Conservation (phyloP, 805 yeast genomes). For the Wickerhamomyces chaumierensis region DNA sequence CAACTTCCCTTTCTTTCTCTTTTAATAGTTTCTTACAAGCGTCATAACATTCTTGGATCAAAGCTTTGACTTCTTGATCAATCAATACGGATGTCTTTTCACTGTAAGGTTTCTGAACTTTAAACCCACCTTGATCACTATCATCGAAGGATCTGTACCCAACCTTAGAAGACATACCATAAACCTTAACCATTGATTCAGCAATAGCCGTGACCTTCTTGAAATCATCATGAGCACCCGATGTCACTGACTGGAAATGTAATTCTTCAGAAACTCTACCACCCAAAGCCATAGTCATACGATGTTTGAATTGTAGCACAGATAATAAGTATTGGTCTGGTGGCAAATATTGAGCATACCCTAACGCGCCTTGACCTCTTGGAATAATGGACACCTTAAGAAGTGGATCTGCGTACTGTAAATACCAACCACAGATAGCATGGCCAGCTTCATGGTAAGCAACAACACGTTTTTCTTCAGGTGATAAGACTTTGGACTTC, state of each 20-base stretch:
- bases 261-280: slow-evolving; percentile 89
- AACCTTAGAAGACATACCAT: slow-evolving; percentile 79
- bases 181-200: slow-evolving; percentile 73
- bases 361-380: slow-evolving; percentile 88
- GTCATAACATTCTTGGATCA: slow-evolving; percentile 54
- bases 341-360: slow-evolving; percentile 93
- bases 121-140: slow-evolving; percentile 38
- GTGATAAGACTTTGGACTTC: slow-evolving; percentile 66
- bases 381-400: slow-evolving; percentile 92
- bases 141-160: slow-evolving; percentile 54
- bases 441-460: slow-evolving; percentile 97
- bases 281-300: slow-evolving; percentile 91
- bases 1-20: slow-evolving; percentile 51
- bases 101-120: slow-evolving; percentile 53
- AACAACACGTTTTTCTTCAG: slow-evolving; percentile 73
- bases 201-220: slow-evolving; percentile 87
- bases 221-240: slow-evolving; percentile 90
- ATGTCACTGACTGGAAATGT: slow-evolving; percentile 77
- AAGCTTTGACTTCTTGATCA: slow-evolving; percentile 57
- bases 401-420: slow-evolving; percentile 80
- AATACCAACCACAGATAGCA: slow-evolving; percentile 91
- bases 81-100: slow-evolving; percentile 59
- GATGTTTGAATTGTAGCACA: slow-evolving; percentile 63
- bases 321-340: slow-evolving; percentile 76
- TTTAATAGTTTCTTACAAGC: slow-evolving; percentile 46